Base-by-base conservation (phyloP, 1,284 basidiomycete genomes). In the Ceratorhiza oryzae-sativae region DNA sequence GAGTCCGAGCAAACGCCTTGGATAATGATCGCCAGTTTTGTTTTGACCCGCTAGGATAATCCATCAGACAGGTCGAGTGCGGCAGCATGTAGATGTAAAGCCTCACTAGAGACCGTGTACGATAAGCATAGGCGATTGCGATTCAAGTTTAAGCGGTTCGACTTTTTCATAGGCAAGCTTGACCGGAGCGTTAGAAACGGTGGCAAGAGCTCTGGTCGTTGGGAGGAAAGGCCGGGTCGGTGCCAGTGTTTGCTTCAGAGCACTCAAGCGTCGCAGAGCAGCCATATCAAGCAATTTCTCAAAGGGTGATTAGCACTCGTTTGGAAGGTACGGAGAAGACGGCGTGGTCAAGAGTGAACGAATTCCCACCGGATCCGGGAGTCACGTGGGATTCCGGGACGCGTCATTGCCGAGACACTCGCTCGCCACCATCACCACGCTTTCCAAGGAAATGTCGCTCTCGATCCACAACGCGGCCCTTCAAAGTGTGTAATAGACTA, bases 21-120 rank as follows among this genome's bases (percentile, higher is more conserved):
- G 88, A 86, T 18, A 94, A 80, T 0, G 89, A 89, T 3, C 86
- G 83, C 88, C 91, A 94, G 77, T 94, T 94, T 67, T 92, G 85
- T 78, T 93, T 93, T 68, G 88, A 91, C 0, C 93, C 92, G 75
- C 90, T 92, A 72, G 9, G 73, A 56, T 0, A 1, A 23, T 23
- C 1, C 18, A 23, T 41, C n/a, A 23, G 18, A 41, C 23, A 41
- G 25, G 51, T 10, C n/a, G 10, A 9, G 42, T 27, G 27, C 10
- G 23, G 27, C 32, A 13, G 39, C 3, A 55, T 9, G 25, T 18
- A 23, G 51, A 10, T 51, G 10, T 8, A 3, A 55, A 9, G 8
- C 81, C 88, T 73, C 75, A 89, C 89, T 90, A 87, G 51, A 90
- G 81, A 0, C 89, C 89, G 75, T 90, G 89, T n/a, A 90, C 79